Percentiles rank a stretch among this genome's conserved stretches.
Conservation (phyloP, 2,329 filamentous ascomycete genomes). For the Colletotrichum sp. region DNA sequence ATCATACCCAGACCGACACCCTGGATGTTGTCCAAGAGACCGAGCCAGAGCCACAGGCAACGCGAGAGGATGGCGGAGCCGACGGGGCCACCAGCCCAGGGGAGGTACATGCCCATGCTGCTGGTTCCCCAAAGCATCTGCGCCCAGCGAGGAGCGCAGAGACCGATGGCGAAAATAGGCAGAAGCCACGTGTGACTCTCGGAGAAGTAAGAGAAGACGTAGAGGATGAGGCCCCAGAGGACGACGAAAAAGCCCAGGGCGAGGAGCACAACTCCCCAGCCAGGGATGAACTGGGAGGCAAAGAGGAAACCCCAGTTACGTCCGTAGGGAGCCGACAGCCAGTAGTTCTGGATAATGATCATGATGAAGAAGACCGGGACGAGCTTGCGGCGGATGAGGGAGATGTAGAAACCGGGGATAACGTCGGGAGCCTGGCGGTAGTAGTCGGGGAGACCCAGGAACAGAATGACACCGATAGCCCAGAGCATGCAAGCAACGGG, state of each 20-base stretch:
- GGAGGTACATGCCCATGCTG: conserved; percentile 64
- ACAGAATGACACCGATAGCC: conserved; percentile 58
- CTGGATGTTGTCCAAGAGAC: conserved; percentile 68
- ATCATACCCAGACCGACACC: conserved; percentile 73
- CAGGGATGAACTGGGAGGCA: conserved; percentile 57
- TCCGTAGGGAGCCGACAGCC: conserved; percentile 68
- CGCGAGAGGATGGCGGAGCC: conserved; percentile 59
- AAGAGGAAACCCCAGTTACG: conserved; percentile 72
- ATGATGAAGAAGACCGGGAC: conserved; percentile 71
- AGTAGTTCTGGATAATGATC: conserved; percentile 71
- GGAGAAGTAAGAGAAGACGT: conserved; percentile 57
- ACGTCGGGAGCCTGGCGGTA: conserved; percentile 69
- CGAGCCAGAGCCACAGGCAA: conserved; percentile 67
- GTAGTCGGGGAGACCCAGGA: conserved; percentile 68
- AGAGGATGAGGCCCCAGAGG: conserved; percentile 60
- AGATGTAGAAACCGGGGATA: conserved; percentile 69
- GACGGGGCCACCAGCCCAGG: conserved; percentile 61
- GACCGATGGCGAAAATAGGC: conserved; percentile 70
- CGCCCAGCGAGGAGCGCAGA: conserved; percentile 69
- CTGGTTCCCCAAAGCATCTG: conserved; percentile 72
- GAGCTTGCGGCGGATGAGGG: conserved; percentile 66
- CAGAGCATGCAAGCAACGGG: conserved; percentile 64
- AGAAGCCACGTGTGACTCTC: conserved; percentile 69
- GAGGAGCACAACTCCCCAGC: conserved; percentile 62
- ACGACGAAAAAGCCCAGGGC: conserved; percentile 58